phyloP scores from a whole-genome alignment of 176 grass and related monocot genomes.

The Carex myosuroides region DNA sequence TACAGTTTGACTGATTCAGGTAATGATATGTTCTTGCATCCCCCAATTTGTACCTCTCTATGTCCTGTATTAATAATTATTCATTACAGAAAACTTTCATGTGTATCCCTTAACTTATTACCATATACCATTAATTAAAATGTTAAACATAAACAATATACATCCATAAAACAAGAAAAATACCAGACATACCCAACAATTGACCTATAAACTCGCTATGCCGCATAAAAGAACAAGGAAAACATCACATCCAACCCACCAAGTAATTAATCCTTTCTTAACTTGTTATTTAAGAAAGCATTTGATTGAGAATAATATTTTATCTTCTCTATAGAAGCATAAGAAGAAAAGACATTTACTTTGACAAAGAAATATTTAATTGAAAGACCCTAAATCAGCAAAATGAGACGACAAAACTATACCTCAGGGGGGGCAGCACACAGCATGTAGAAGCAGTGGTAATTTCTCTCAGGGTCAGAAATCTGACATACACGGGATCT shows the following conservation, averaged over 20 bases:
- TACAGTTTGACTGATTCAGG: constrained; percentile 92
- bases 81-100: neutral
- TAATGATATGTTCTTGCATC: constrained; percentile 80
- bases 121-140: neutral
- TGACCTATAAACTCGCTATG: neutral
- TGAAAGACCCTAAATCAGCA: neutral
- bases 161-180: neutral
- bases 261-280: neutral
- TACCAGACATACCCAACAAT: neutral
- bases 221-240: too few species aligned
- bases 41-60: constrained; percentile 73
- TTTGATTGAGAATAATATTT: neutral
- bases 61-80: constrained; percentile 39
- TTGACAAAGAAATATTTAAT: neutral
- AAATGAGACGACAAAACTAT: constrained; percentile 2
- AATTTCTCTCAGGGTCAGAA: constrained; percentile 89
- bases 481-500: constrained; percentile 92
- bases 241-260: neutral
- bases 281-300: neutral
- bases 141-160: neutral
- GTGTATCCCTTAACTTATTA: neutral
- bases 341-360: constrained; percentile 2
- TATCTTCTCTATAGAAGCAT: neutral
- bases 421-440: constrained; percentile 69
- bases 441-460: constrained; percentile 95